Evolutionary conservation across 768 basidiomycete species (phyloP), one percentile per base, ranked within the genome.

Genomic region (Boletellus ananiceps): DNA sequence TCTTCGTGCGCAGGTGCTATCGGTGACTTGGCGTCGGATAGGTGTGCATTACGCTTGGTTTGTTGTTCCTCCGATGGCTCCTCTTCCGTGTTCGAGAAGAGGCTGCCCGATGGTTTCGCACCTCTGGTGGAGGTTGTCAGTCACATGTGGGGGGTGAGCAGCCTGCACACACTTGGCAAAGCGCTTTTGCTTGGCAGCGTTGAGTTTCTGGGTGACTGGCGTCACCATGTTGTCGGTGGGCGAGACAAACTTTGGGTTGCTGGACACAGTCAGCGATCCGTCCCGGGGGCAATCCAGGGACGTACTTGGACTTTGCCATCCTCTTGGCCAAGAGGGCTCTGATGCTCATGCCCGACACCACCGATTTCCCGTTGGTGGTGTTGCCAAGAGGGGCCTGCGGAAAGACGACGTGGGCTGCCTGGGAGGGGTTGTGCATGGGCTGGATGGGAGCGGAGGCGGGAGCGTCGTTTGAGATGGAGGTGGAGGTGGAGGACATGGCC

Each of bases 211-310:
- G 6, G 93, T 89, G 65, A 83, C 83, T 3, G 95, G 95, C 2
- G 93, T 95, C 77, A 97, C 82, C 69, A 98, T 76, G 64, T 88
- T 90, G 68, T 99, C 95, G 8, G 95, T 96, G 2, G 95, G 95
- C 15, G 95, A 97, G 61, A 94, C 75, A 63, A 81, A 92, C 31
- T 81, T 82, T 18, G 90, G 86, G 67, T 96, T 96, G 66, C 92
- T 93, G 64, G 27, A 14, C 14, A 52, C 15, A 33, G 45, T 57
- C 59, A 54, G 48, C 32, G 43, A 31, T 25, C 27, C 4, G 19
- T 39, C 8, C 37, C 34, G 16, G 15, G 13, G 25, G 29, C 43
- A 31, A 25, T 29, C 27, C 29, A 32, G 36, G 25, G 23, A 78
- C 91, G 63, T 49, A 95, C 94, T 82, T 81, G 62, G 74, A 80